Base-by-base conservation (phyloP, 2,329 filamentous ascomycete genomes). In the Cercospora nicotianae region DNA sequence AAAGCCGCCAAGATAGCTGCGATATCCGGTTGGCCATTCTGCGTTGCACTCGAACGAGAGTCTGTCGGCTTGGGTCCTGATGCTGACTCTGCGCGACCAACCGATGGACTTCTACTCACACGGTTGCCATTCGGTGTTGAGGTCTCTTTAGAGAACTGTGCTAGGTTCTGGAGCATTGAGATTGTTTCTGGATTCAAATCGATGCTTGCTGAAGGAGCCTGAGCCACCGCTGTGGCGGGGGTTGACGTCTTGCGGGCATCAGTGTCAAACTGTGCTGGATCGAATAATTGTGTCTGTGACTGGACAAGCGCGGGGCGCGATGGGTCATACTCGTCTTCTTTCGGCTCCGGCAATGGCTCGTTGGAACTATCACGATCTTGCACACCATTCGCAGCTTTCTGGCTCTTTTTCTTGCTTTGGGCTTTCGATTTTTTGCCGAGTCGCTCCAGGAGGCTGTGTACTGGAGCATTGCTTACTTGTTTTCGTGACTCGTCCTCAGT, bases 261-360 rank as follows among this genome's bases (percentile, higher is more conserved):
- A 8, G 74, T 76, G 65, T 78, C 76, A 57, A 74, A 77, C 18
- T 71, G 70, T 6, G 73, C 68, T 4, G 74, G 74, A 67, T 78
- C 76, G 12, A 60, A 67, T 8, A 45, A 61, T 65, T 70, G 61
- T n/a, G 64, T 48, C n/a, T 57, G 39, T 2, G 65, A 33, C n/a
- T 57, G 39, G 2, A 70, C 60, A 30, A 73, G 70, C 53, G 73
- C 71, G 3, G 82, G 82, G 30, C 78, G 78, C 65, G 80, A 80
- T 33, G 81, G 81, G 73, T 84, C 81, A 74, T 85, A 85, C 70
- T 85, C 83, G 72, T 84, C 81, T 64, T 83, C 81, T 2, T 73
- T 77, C 9, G 78, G 74, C 66, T 79, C 78, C 33, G 78, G 77
- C 39, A 78, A 72, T 39, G 77, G 77, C 18, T 76, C 79, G 23